Conservation (phyloP, 2,329 filamentous ascomycete species). For the Ophiognomonia clavigignenti-juglandacearum region DNA sequence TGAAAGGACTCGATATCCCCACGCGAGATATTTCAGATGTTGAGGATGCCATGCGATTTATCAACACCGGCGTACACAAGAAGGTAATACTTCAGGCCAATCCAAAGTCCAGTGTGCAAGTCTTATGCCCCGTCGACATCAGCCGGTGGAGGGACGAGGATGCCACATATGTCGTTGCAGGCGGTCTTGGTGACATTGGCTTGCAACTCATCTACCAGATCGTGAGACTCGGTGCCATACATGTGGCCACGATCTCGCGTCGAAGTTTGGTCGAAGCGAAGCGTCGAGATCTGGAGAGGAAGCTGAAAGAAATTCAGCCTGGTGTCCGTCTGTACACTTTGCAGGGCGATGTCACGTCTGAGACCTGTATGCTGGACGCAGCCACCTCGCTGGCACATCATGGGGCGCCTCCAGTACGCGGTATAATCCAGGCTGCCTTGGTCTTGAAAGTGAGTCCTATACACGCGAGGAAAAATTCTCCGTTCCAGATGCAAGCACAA, state of each 20-base stretch:
- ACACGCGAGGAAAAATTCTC: too few relatives aligned
- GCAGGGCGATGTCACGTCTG: neutral
- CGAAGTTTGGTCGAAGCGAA: neutral
- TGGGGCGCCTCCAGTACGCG: conserved; percentile 36
- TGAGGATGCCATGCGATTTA: conserved; percentile 3
- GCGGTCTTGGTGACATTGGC: conserved; percentile 19
- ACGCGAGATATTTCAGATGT: conserved; percentile 1
- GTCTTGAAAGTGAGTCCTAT: conserved; percentile 38
- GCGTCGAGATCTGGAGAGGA: neutral
- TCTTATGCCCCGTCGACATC: neutral
- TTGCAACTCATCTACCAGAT: conserved; percentile 13
- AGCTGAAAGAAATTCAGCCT: neutral
- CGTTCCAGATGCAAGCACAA: too few relatives aligned
- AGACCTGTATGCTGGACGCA: neutral
- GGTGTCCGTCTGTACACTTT: neutral
- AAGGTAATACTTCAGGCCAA: conserved; percentile 8
- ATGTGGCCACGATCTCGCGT: conserved; percentile 18
- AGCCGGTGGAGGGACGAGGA: conserved; percentile 2
- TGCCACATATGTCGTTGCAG: conserved; percentile 16
- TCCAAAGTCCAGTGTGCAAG: neutral
- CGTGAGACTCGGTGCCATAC: conserved; percentile 17
- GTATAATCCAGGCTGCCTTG: conserved; percentile 45
- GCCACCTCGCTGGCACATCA: neutral
- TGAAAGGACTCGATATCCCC: neutral
- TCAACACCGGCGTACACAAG: conserved; percentile 4